phyloP scores from a whole-genome alignment of 805 yeast genomes.

The Metschnikowia corniflorae region DNA sequence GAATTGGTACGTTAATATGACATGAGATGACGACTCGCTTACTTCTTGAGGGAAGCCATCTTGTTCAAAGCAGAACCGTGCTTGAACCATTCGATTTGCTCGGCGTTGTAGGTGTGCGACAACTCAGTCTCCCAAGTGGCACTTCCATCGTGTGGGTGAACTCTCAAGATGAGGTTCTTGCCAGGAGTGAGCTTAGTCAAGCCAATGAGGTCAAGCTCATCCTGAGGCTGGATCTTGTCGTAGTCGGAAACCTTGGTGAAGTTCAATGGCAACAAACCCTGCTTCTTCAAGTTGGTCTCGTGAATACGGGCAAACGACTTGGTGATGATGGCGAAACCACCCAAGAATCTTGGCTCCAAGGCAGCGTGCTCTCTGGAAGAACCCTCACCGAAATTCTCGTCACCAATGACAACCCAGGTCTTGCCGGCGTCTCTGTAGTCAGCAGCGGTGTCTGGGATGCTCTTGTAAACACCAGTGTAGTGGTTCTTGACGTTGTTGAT shows the following conservation, averaged over 20 bases:
- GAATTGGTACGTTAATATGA: slow-evolving; percentile 8
- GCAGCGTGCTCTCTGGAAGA: slow-evolving; percentile 99
- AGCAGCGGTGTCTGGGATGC: slow-evolving; percentile 96
- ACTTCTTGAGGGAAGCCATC: slow-evolving; percentile 52
- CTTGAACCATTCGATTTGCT: slow-evolving; percentile 99
- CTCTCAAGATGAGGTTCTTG: slow-evolving; percentile 78
- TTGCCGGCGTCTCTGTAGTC: slow-evolving; percentile 91
- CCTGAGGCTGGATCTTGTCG: slow-evolving; percentile 89
- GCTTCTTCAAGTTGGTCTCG: slow-evolving; percentile 99
- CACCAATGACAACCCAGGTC: slow-evolving; percentile 97
- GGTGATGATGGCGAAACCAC: slow-evolving; percentile 96
- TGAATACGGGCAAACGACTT: slow-evolving; percentile 98
- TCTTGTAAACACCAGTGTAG: slow-evolving; percentile 85
- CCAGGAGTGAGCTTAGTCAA: slow-evolving; percentile 88
- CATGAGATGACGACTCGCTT: slow-evolving; percentile 5
- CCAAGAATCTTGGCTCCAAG: slow-evolving; percentile 97
- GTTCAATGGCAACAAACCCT: slow-evolving; percentile 97
- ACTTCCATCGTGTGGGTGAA: slow-evolving; percentile 67
- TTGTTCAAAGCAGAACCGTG: slow-evolving; percentile 98
- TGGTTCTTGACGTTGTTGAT: slow-evolving; percentile 88
- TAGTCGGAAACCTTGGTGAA: slow-evolving; percentile 85
- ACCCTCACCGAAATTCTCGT: slow-evolving; percentile 99
- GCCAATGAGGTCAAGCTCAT: slow-evolving; percentile 84
- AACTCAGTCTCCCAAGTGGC: slow-evolving; percentile 89
- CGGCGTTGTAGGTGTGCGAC: slow-evolving; percentile 92